Evolutionary conservation across 2,329 filamentous ascomycete species (phyloP), one percentile per base, ranked within the genome.

Genomic region (Nothophoma quercina): DNA sequence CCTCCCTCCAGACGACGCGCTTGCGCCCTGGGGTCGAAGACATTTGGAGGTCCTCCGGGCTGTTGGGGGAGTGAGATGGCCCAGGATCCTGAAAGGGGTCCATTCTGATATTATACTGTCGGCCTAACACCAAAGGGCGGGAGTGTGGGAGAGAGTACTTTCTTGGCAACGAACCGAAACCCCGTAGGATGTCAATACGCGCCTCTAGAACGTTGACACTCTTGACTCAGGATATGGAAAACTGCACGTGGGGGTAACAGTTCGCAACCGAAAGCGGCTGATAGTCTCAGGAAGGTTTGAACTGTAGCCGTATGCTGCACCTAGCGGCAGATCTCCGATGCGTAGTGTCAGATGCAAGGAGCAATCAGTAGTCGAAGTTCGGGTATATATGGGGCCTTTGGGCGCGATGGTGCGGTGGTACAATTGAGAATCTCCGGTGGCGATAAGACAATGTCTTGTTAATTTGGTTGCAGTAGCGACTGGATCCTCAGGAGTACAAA

Each of bases 1-100:
- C 67, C 33, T 64, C 47, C 19, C 60, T 68, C 55, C 71, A 74
- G 29, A 70, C 71, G 39, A 74, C 71, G 34, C 69, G 67, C 55
- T 74, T 74, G 15, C 65, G 64, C 12, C 64, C 63, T 35, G 62
- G 55, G 38, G 65, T 59, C 16, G 65, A 52, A 40, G 63, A 52
- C 68, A 71, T 70, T 19, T 60, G 60, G n/a, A n/a, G n/a, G 32
- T 65, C 68, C 34, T 69, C 65, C 19, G 56, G 40, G 34, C 56
- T 51, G 35, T 28, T 56, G 22, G 55, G 55, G 42, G 58, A 54
- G 36, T 57, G 55, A 22, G 61, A 64, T 28, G 58, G 39, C 13
- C 55, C 56, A 21, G 49, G 40, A 55, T 63, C 55, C 26, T 67
- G 62, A 49, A 56, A 64, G 58, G 64, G 52, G 34, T 65, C 58